These are phyloP conservation scores for Epichloe baconii DNA, from an alignment of 2,329 filamentous ascomycete genomes.

Conservation along the genomic window DNA sequence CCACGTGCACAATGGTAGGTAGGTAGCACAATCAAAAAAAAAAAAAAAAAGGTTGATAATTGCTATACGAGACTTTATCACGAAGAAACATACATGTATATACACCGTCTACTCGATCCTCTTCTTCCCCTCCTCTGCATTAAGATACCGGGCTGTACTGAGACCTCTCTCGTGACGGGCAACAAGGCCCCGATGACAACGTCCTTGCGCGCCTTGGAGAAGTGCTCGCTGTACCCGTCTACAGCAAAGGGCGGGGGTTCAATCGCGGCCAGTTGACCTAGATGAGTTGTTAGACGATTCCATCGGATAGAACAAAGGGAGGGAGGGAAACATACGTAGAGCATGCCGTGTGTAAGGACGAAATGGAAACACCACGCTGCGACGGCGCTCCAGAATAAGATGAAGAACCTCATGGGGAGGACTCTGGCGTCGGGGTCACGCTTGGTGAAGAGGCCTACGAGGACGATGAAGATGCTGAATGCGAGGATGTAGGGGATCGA, in stretches of 20 bases:
- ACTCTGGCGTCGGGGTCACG: conserved; percentile 59
- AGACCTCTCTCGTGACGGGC: conserved; percentile 66
- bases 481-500: conserved; percentile 84
- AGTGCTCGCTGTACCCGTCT: conserved; percentile 80
- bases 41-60: too few species aligned
- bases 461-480: conserved; percentile 72
- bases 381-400: conserved; percentile 62
- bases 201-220: conserved; percentile 71
- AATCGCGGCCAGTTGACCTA: conserved; percentile 98
- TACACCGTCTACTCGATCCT: conserved; percentile 59
- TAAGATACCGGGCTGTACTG: conserved; percentile 70
- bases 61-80: too few species aligned
- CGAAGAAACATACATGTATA: too few species aligned
- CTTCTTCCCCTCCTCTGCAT: conserved; percentile 95
- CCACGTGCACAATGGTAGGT: too few species aligned
- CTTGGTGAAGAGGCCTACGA: conserved; percentile 61
- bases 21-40: too few species aligned
- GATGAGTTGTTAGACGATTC: neutral
- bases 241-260: conserved; percentile 72
- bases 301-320: neutral
- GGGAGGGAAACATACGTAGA: conserved; percentile 62
- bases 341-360: conserved; percentile 71
- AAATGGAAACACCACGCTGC: conserved; percentile 64
- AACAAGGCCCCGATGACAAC: conserved; percentile 61
- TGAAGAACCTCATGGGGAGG: conserved; percentile 72